phyloP scores from a whole-genome alignment of 139 green algal genomes.

The Micractinium sp. region DNA sequence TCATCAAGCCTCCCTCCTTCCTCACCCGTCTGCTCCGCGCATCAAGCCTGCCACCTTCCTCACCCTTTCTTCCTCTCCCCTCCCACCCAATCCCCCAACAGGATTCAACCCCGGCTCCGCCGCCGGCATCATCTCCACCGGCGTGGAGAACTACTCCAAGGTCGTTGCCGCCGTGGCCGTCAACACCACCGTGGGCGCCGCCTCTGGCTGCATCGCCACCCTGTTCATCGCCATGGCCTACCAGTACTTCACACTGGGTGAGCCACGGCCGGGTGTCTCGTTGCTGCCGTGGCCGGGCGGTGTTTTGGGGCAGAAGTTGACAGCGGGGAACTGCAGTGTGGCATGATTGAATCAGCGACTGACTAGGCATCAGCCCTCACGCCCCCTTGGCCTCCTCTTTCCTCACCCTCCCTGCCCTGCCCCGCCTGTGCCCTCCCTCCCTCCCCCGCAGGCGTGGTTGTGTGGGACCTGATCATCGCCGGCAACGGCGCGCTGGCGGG shows the following conservation, averaged over 20 bases:
- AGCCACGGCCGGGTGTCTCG: background rate
- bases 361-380: too few species aligned
- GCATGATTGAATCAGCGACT: too few species aligned
- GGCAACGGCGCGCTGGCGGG: conserved; percentile 86
- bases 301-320: background rate
- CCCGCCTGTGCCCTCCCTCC: background rate
- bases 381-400: background rate
- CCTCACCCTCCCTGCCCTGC: background rate
- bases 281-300: background rate
- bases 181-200: conserved; percentile 77
- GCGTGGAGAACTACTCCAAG: conserved; percentile 26
- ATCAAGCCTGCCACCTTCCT: background rate
- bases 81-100: conserved; percentile 25
- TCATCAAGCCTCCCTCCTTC: too few species aligned
- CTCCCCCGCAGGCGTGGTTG: conserved; percentile 43
- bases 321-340: background rate
- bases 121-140: conserved; percentile 53
- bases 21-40: too few species aligned
- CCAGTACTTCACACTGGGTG: conserved; percentile 34
- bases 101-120: conserved; percentile 66
- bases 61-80: background rate
- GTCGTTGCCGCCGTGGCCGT: conserved; percentile 61
- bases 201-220: conserved; percentile 30
- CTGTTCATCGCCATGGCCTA: conserved; percentile 49
- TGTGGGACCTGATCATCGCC: conserved; percentile 80